Conservation (phyloP, 2,329 filamentous ascomycete genomes). For the Coleophoma crateriformis region DNA sequence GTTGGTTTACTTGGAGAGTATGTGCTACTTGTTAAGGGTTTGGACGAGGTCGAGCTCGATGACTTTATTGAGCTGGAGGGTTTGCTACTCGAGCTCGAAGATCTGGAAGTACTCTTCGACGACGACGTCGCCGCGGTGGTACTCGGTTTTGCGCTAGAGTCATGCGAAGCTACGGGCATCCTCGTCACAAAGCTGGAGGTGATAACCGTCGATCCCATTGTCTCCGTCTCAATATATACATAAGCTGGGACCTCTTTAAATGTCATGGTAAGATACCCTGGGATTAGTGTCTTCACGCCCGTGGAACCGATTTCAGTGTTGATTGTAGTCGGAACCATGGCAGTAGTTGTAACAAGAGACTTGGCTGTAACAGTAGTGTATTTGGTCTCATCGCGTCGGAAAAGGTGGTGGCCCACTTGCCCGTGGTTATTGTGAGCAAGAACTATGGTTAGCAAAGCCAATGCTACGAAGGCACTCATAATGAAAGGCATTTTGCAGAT, state of each 20-base stretch:
- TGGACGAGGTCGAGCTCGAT: not conserved
- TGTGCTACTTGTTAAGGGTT: not conserved
- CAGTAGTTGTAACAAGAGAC: not conserved
- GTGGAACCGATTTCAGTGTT: not conserved
- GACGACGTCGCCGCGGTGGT: too few species aligned
- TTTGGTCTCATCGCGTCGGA: not conserved
- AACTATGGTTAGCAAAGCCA: too few species aligned
- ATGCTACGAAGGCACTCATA: too few species aligned
- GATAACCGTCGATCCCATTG: not conserved
- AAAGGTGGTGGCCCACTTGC: too few species aligned
- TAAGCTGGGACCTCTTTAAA: not conserved
- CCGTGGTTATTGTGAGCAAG: too few species aligned
- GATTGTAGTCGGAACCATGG: not conserved
- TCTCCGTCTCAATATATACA: not conserved
- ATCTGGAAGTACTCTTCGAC: too few species aligned
- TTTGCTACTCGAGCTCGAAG: too few species aligned
- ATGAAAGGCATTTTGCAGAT: too few species aligned
- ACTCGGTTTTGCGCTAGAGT: too few species aligned
- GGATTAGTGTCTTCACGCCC: not conserved
- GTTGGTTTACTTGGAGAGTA: not conserved
- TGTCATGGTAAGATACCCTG: not conserved
- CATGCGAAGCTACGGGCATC: too few species aligned
- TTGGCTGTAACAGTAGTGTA: not conserved
- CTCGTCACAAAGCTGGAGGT: not conserved
- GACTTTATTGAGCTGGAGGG: not conserved